Evolutionary conservation across 2,329 filamentous ascomycete genomes (phyloP).

Genomic region (Scedosporium boydii): DNA sequence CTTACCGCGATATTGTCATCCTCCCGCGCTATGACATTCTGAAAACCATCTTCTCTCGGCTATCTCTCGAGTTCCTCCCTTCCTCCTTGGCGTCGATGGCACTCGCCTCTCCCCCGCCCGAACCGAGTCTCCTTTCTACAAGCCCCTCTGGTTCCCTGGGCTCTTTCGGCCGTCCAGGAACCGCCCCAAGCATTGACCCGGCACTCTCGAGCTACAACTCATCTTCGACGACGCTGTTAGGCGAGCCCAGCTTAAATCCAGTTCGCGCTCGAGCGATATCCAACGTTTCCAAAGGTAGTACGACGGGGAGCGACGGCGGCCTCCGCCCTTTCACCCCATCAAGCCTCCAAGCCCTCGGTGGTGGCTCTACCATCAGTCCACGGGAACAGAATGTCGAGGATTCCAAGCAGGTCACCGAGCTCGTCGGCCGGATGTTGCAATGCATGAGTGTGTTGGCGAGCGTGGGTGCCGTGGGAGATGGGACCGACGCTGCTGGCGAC

Average conservation of each 20-base stretch:
- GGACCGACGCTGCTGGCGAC: conserved; percentile 62
- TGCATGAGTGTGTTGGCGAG: conserved; percentile 85
- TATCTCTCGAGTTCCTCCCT: conserved; percentile 71
- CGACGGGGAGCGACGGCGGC: conserved; percentile 27
- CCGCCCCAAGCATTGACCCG: conserved; percentile 65
- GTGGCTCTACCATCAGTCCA: conserved; percentile 22
- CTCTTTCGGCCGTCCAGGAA: conserved; percentile 53
- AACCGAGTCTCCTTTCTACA: conserved; percentile 36
- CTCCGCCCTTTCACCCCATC: conserved; percentile 43
- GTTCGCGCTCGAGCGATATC: conserved; percentile 72
- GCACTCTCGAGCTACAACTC: conserved; percentile 66
- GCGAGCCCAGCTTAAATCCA: conserved; percentile 43
- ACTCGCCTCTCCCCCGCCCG: conserved; percentile 42
- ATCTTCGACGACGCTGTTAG: conserved; percentile 70
- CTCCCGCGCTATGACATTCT: conserved; percentile 81
- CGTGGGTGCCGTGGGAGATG: conserved; percentile 36
- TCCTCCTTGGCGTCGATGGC: conserved; percentile 42
- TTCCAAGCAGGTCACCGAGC: conserved; percentile 79
- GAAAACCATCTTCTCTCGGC: conserved; percentile 79
- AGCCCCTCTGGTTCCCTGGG: conserved; percentile 39
- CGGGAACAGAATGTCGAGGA: conserved; percentile 55
- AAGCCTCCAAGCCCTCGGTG: conserved; percentile 23
- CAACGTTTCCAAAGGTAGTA: conserved; percentile 63
- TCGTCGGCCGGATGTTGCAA: conserved; percentile 90
- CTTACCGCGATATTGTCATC: conserved; percentile 83